Base-by-base conservation (phyloP, 1,139 yeast genomes). In the Yamadazyma atlantica region DNA sequence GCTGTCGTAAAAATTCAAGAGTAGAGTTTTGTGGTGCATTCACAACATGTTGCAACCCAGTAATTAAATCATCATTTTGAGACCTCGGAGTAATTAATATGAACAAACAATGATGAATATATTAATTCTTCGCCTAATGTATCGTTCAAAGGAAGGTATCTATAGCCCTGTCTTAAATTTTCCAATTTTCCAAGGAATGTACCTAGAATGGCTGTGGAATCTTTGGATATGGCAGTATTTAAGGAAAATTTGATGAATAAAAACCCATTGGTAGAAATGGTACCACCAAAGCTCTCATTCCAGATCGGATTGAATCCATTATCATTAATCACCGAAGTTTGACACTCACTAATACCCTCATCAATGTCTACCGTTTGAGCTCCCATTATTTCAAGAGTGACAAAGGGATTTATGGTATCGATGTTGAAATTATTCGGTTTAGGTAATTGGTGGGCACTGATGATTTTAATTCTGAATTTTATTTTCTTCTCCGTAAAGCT, bases 221-320 rank as follows among this genome's bases (percentile, higher is more conserved):
- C 64, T 13, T 50, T 47, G 2, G 47, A 60, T 1, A 58, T 51
- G 12, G 34, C 37, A n/a, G 41, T 37, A 26, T 44, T 31, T 2
- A 67, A 47, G 1, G 62, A 53, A 34, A 71, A 55, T 35, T 60
- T 59, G 5, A 69, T 40, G 46, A 71, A 72, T 2, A 64, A 57
- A 14, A 70, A 51, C 28, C 63, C 66, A 27, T 62, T 53, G 4
- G 76, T 62, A 2, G 58, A 25, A 9, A 83, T 53, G 0, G 53
- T 57, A 2, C 85, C 74, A 17, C 60, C 53, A 43, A 81, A 73
- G 4, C 55, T 57, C 35, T 75, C 69, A 48, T 83, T 78, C 96
- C 96, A 89, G 2, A 73, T 62, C 0, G 97, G 97, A 56, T 85
- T 89, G 59, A 86, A 88, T 0, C 97, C 96, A 58, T 89, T 88